These are phyloP conservation scores for Trematosphaeria pertusa DNA, from an alignment of 2,329 filamentous ascomycete species.

Conservation along the genomic window DNA sequence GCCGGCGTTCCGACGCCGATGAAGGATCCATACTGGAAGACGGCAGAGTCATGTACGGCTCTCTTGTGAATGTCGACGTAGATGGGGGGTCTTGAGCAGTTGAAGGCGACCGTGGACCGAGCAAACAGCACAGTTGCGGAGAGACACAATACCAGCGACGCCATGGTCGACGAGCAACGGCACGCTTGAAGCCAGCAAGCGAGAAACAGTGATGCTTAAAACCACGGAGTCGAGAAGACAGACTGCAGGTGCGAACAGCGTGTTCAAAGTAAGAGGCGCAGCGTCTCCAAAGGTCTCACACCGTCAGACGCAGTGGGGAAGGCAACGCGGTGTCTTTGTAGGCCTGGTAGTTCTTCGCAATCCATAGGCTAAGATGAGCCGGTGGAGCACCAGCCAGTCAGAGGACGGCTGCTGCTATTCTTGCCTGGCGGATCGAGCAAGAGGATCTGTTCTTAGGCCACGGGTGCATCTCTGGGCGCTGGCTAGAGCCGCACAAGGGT, in stretches of 20 bases:
- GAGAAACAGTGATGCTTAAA: conserved; percentile 14
- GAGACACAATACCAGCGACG: conserved; percentile 32
- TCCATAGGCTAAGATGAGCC: conserved; percentile 33
- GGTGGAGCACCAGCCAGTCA: conserved; percentile 33
- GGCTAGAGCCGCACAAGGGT: conserved; percentile 30
- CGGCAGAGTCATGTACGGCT: conserved; percentile 48
- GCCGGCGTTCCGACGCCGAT: conserved; percentile 52
- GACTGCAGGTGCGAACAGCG: conserved; percentile 14
- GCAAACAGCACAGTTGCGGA: conserved; percentile 43
- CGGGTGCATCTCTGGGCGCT: conserved; percentile 25
- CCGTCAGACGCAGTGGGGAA: conserved; percentile 19
- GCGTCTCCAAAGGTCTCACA: conserved; percentile 31
- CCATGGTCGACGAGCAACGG: conserved; percentile 32
- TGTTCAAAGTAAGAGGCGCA: conserved; percentile 20
- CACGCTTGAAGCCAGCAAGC: conserved; percentile 39
- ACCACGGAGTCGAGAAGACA: conserved; percentile 18
- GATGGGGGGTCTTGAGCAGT: conserved; percentile 49
- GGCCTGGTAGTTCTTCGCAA: conserved; percentile 27
- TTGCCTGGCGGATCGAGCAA: conserved; percentile 26
- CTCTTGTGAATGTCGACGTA: conserved; percentile 55
- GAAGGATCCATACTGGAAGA: conserved; percentile 55
- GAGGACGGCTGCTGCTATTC: conserved; percentile 32
- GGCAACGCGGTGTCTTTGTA: conserved; percentile 44
- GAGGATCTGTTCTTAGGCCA: conserved; percentile 25
- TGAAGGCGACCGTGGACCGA: conserved; percentile 46